Percentiles rank a stretch among this genome's conserved stretches.
Evolutionary conservation across 2,329 filamentous ascomycete species (phyloP).

Genomic region (Colletotrichum viniferum): DNA sequence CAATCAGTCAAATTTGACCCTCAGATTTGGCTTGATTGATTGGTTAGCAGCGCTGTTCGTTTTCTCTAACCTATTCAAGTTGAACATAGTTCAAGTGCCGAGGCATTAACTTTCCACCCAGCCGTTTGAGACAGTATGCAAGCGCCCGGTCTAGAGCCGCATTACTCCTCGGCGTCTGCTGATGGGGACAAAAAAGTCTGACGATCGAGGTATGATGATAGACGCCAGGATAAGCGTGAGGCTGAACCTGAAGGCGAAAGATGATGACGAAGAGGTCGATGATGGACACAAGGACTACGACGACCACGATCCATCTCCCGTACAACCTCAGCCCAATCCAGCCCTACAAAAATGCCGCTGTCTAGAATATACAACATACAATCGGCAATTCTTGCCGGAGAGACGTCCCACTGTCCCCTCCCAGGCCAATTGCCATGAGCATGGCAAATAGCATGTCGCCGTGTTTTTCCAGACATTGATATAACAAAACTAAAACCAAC

Average conservation of each 20-base stretch:
- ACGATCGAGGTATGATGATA: neutral
- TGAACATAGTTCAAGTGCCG: neutral
- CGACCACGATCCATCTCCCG: neutral
- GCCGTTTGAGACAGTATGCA: neutral
- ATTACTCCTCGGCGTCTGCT: neutral
- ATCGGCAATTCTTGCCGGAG: neutral
- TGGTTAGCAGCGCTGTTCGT: too few relatives aligned
- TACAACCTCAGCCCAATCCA: neutral
- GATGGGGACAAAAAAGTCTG: neutral
- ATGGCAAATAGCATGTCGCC: neutral
- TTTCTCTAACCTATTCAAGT: neutral
- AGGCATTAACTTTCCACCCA: neutral
- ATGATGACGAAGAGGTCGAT: neutral
- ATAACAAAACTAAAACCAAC: neutral
- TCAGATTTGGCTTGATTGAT: too few relatives aligned
- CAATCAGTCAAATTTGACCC: too few relatives aligned
- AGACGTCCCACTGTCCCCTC: neutral
- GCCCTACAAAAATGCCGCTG: neutral
- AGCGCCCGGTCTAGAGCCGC: neutral
- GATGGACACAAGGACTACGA: neutral
- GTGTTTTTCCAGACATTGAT: neutral
- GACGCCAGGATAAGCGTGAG: neutral
- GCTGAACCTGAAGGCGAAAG: neutral
- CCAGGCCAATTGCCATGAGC: neutral
- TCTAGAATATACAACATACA: neutral